A percentile compares a stretch with the other conserved stretches of the same genome.
phyloP scores from a whole-genome alignment of 768 basidiomycete genomes.

The Pleurotus giganteus region DNA sequence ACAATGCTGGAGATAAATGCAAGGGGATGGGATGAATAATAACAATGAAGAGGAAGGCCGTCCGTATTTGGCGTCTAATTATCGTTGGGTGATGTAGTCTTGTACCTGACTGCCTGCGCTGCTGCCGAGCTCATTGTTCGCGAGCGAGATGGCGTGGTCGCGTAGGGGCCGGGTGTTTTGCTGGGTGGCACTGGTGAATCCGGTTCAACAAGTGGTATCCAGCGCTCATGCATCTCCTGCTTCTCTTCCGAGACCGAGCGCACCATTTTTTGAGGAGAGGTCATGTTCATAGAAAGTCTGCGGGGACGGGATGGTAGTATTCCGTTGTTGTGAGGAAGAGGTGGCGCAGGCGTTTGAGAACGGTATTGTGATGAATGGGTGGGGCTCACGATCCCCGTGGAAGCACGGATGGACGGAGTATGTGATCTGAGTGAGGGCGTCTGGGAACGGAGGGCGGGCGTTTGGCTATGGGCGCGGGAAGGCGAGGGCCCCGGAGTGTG shows the following conservation, averaged over 20 bases:
- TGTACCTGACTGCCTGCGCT: constrained; percentile 6
- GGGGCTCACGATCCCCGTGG: constrained; percentile 27
- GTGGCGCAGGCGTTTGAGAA: constrained; percentile 25
- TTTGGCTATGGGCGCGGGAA: constrained; percentile 19
- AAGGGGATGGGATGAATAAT: background rate
- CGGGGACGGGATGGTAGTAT: constrained; percentile 41
- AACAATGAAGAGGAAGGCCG: background rate
- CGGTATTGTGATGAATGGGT: constrained; percentile 28
- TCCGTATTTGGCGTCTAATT: constrained; percentile 5
- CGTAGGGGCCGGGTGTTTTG: constrained; percentile 4
- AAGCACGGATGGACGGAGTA: constrained; percentile 27
- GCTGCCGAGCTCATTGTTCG: constrained; percentile 4
- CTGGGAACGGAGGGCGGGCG: constrained; percentile 27
- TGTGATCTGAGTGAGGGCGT: constrained; percentile 27
- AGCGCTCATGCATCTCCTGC: constrained; percentile 56
- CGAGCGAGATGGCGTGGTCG: background rate
- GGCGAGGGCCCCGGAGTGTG: constrained; percentile 28
- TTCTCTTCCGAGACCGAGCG: constrained; percentile 70
- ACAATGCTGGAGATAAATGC: background rate
- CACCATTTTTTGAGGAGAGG: constrained; percentile 55
- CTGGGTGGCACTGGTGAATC: constrained; percentile 10
- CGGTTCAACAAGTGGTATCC: constrained; percentile 51
- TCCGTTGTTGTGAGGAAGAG: constrained; percentile 18
- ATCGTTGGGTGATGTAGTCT: constrained; percentile 5
- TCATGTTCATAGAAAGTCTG: constrained; percentile 34